These are phyloP conservation scores for Ramicandelaber brevisporus DNA, from an alignment of 192 early-diverging fungal genomes.

Conservation along the genomic window DNA sequence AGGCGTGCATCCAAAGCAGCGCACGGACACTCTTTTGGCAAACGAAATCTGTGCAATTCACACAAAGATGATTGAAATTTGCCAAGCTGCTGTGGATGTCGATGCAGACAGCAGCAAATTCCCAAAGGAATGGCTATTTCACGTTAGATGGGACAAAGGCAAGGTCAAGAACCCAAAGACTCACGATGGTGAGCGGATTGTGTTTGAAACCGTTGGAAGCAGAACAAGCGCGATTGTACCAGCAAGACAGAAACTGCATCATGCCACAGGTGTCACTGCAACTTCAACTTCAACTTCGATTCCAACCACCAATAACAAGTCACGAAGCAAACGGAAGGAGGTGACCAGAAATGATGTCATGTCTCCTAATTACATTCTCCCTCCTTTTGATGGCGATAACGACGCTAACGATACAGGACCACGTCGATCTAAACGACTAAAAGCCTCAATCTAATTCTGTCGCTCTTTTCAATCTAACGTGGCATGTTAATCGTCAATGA, in stretches of 20 bases:
- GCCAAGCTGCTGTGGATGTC: conserved; percentile 21
- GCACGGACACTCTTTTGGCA: conserved; percentile 16
- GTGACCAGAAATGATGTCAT: no score
- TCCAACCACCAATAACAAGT: no score
- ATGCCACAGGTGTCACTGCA: not conserved
- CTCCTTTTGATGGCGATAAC: no score
- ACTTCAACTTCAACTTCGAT: no score
- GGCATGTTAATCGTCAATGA: no score
- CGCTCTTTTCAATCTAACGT: no score
- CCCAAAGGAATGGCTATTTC: conserved; percentile 54
- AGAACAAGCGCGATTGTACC: conserved; percentile 36
- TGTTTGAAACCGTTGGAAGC: conserved; percentile 42
- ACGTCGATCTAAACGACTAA: no score
- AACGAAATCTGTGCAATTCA: conserved; percentile 19
- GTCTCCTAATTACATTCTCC: no score
- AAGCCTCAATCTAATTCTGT: no score
- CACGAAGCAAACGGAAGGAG: no score
- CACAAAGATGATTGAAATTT: conserved; percentile 17
- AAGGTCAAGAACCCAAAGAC: conserved; percentile 11
- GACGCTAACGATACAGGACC: no score
- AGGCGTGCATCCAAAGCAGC: conserved; percentile 35
- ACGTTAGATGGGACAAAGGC: conserved; percentile 45
- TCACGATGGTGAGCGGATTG: conserved; percentile 27
- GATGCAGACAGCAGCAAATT: conserved; percentile 42
- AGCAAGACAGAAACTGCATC: conserved; percentile 20